Evolutionary conservation across 2,329 filamentous ascomycete species (phyloP).

Genomic region (Zasmidium citrigriseum): DNA sequence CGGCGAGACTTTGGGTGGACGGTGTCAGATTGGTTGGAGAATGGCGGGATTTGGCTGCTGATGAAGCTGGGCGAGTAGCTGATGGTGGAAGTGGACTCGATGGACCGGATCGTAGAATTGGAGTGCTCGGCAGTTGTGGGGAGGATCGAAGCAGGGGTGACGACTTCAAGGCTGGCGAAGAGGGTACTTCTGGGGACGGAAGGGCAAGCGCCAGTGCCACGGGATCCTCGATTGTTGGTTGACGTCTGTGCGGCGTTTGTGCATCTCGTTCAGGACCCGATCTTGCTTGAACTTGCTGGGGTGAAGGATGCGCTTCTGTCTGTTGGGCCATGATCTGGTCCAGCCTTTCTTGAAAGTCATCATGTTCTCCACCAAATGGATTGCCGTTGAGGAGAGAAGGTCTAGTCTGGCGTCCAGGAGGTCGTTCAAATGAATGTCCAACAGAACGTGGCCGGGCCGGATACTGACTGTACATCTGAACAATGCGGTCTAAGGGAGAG

Average conservation of each 20-base stretch:
- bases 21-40: background rate
- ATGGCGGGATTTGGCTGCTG: background rate
- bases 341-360: background rate
- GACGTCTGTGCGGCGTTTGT: background rate
- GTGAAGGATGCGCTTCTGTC: background rate
- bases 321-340: background rate
- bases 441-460: constrained; percentile 28
- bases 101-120: constrained; percentile 6
- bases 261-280: background rate
- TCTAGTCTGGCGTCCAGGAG: constrained; percentile 11
- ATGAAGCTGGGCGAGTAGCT: background rate
- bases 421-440: constrained; percentile 25
- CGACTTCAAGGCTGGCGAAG: constrained; percentile 5
- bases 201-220: constrained; percentile 24
- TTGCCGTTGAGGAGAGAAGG: constrained; percentile 26
- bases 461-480: constrained; percentile 31
- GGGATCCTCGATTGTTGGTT: constrained; percentile 12
- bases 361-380: constrained; percentile 16
- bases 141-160: background rate
- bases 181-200: constrained; percentile 15
- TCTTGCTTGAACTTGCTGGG: background rate
- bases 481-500: constrained; percentile 36
- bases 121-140: constrained; percentile 1
- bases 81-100: background rate
- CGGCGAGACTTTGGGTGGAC: constrained; percentile 5